Evolutionary conservation across 768 basidiomycete species (phyloP).

Genomic region (Melanogaster broomeanus): DNA sequence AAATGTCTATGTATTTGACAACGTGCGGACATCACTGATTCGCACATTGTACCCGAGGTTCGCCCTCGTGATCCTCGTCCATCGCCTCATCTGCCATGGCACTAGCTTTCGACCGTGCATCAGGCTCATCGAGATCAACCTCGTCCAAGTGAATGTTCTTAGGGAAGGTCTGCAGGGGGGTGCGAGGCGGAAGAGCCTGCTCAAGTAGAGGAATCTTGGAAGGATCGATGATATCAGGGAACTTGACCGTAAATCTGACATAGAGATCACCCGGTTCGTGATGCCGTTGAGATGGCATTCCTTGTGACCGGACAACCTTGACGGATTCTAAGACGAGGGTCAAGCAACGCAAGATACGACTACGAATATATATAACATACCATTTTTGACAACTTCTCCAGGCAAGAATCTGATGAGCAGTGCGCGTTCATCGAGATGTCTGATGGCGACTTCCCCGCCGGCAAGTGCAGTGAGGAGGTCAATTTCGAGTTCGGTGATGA

Average conservation of each 20-base stretch:
- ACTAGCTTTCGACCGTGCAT: conserved; percentile 51
- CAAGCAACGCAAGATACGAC: neutral
- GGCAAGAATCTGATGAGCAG: conserved; percentile 81
- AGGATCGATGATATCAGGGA: conserved; percentile 82
- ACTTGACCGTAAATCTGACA: conserved; percentile 82
- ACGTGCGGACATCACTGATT: conserved; percentile 59
- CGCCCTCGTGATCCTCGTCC: conserved; percentile 88
- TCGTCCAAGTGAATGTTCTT: conserved; percentile 78
- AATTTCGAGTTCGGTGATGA: conserved; percentile 84
- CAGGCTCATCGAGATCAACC: conserved; percentile 77
- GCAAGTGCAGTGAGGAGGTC: conserved; percentile 92
- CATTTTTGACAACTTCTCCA: conserved; percentile 92
- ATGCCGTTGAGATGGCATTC: conserved; percentile 98
- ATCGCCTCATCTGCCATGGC: conserved; percentile 73
- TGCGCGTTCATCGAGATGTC: conserved; percentile 91
- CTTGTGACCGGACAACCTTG: conserved; percentile 92
- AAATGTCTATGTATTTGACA: conserved; percentile 12
- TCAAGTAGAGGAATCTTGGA: conserved; percentile 74
- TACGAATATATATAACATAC: conserved; percentile 47
- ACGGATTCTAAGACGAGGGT: conserved; percentile 59
- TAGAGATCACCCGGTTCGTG: conserved; percentile 95
- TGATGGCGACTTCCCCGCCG: conserved; percentile 88
- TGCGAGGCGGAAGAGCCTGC: conserved; percentile 80
- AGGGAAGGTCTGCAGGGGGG: conserved; percentile 62
- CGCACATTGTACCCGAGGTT: conserved; percentile 94